These are phyloP conservation scores for Phytopythium litorale DNA, from an alignment of 352 stramenopile species.

Conservation along the genomic window DNA sequence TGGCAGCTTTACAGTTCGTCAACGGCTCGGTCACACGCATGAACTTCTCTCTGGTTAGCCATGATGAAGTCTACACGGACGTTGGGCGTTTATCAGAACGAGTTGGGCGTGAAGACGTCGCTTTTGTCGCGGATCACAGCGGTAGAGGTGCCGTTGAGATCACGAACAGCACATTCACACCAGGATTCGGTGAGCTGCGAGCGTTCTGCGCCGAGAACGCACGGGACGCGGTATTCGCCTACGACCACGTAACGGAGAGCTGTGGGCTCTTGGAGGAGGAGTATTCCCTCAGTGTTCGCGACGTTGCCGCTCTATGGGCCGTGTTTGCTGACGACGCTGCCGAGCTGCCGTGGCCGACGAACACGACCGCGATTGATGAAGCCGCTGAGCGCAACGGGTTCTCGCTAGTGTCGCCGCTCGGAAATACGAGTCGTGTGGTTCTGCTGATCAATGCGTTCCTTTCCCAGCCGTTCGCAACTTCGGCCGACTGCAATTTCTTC, in stretches of 20 bases:
- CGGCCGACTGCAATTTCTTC: slow-evolving; percentile 20
- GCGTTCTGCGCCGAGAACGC: slow-evolving; percentile 37
- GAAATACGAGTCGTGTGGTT: slow-evolving; percentile 20
- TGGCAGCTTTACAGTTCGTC: slow-evolving; percentile 44
- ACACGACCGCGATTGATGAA: neutral
- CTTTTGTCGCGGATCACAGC: slow-evolving; percentile 16
- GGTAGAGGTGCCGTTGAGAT: neutral
- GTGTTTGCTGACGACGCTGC: slow-evolving; percentile 23
- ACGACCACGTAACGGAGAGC: slow-evolving; percentile 20
- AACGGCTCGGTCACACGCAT: slow-evolving; percentile 29
- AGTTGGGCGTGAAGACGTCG: slow-evolving; percentile 18
- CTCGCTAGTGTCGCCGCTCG: slow-evolving; percentile 8
- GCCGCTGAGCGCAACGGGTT: slow-evolving; percentile 9
- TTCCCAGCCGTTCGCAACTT: slow-evolving; percentile 33
- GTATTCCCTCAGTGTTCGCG: slow-evolving; percentile 20
- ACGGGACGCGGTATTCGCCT: slow-evolving; percentile 25
- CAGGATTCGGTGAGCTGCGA: slow-evolving; percentile 38
- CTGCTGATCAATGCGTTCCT: slow-evolving; percentile 52
- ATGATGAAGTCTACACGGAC: slow-evolving; percentile 9
- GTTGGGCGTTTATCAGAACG: slow-evolving; percentile 37
- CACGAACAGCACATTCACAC: slow-evolving; percentile 11
- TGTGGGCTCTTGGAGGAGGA: slow-evolving; percentile 14
- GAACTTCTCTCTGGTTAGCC: slow-evolving; percentile 4
- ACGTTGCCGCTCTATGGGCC: slow-evolving; percentile 15
- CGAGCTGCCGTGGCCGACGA: slow-evolving; percentile 20